Evolutionary conservation across 1,284 basidiomycete genomes (phyloP).

Genomic region (Apiotrichum brassicae): DNA sequence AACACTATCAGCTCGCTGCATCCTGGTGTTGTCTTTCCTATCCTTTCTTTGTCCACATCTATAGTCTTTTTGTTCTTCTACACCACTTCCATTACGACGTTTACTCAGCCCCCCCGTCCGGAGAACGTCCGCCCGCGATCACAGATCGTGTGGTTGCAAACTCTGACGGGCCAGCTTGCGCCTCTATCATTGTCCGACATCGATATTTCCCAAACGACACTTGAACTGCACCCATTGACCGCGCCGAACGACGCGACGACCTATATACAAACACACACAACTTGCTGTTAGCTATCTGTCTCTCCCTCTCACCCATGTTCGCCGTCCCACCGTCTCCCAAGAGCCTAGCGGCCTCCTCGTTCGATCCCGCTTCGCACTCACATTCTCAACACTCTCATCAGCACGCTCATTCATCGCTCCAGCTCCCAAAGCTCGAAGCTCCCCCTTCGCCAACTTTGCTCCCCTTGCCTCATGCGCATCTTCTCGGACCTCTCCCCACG

Average conservation of each 20-base stretch:
- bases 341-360: conserved; percentile 1
- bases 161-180: conserved; percentile 1
- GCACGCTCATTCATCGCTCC: neutral
- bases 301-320: neutral
- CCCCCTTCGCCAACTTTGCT: neutral
- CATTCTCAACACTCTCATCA: conserved; percentile 1
- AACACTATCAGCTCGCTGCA: no score
- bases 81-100: neutral
- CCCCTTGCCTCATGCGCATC: neutral
- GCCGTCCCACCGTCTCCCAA: conserved; percentile 1
- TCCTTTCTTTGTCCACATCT: neutral
- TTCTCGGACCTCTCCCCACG: neutral
- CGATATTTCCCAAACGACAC: neutral
- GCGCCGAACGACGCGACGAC: neutral
- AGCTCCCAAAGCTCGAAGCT: conserved; percentile 1
- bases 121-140: conserved; percentile 4
- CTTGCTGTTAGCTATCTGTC: no score
- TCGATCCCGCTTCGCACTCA: neutral
- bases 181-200: neutral
- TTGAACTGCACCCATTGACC: no score
- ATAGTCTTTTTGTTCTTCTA: neutral
- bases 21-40: neutral
- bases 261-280: neutral
- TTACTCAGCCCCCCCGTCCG: neutral
- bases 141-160: conserved; percentile 2